Base-by-base conservation (phyloP, 768 basidiomycete species). In the Epithele typhae region DNA sequence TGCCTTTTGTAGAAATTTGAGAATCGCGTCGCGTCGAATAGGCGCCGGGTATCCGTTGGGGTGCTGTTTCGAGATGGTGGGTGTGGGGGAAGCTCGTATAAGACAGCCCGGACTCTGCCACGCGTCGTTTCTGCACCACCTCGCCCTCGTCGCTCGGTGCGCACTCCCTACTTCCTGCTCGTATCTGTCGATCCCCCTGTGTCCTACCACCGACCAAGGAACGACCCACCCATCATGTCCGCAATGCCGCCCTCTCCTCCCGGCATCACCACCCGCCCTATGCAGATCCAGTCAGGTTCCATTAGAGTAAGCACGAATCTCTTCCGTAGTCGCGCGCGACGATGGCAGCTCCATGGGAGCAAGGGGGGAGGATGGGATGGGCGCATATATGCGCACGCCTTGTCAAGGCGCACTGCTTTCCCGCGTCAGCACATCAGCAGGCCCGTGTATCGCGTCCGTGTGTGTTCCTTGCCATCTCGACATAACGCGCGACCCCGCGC, bases 221-320 rank as follows among this genome's bases (percentile, higher is more conserved):
- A n/a, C n/a, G n/a, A n/a, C n/a, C n/a, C n/a, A n/a, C n/a, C n/a
- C n/a, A n/a, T n/a, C 17, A 40, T 40, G 49, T 56, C 54, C 39
- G 49, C 53, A 40, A 51, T 57, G 45, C 43, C 60, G 21, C 40
- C 55, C 23, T 41, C 54, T 46, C 32, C 45, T 36, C 44, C 44
- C 45, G 51, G 45, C 32, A 59, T 58, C 40, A 32, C 50, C 21
- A 54, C 58, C 39, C 64, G 66, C 46, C 65, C 66, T 49, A 56
- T 68, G 47, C 54, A 60, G 45, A 56, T 66, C 38, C 63, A 64
- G 34, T 59, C 60, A 19, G 65, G 64, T 18, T 39, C 44, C 24
- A 55, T 60, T 54, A 66, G 64, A 54, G 66, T 68, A 51, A 59
- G 65, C 61, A 24, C 51, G 8, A 7, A 30, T 7, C 14, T 30